phyloP scores from a whole-genome alignment of 208 protist genomes.

The Crithidia fasciculata region DNA sequence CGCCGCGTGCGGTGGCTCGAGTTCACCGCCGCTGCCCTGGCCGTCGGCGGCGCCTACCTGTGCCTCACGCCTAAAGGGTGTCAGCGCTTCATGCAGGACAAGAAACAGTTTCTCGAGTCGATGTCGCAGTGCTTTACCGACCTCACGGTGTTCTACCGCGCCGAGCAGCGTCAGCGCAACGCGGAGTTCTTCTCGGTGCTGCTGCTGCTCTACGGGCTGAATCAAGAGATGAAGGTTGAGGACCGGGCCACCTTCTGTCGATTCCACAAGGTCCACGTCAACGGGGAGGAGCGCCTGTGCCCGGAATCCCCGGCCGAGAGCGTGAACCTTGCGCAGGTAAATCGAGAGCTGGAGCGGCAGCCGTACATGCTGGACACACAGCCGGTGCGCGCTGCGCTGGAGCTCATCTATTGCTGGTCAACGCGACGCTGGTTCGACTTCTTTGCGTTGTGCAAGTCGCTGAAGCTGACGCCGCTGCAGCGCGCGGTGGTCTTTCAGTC shows the following conservation, averaged over 20 bases:
- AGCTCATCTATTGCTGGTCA: constrained; percentile 74
- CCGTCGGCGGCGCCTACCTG: constrained; percentile 65
- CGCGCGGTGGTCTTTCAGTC: constrained; percentile 77
- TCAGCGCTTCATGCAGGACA: constrained; percentile 69
- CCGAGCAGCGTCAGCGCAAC: constrained; percentile 62
- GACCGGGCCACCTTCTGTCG: constrained; percentile 74
- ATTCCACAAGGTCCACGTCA: constrained; percentile 33
- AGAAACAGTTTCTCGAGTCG: constrained; percentile 87
- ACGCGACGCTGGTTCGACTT: constrained; percentile 78
- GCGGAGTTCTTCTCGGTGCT: constrained; percentile 82
- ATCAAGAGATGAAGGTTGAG: constrained; percentile 77
- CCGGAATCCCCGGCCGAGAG: constrained; percentile 59
- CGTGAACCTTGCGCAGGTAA: constrained; percentile 78
- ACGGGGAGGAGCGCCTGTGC: constrained; percentile 27
- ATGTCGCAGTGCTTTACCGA: constrained; percentile 89
- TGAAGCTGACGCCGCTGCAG: constrained; percentile 73
- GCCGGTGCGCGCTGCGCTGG: constrained; percentile 56
- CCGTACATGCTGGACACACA: constrained; percentile 65
- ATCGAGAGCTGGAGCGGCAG: constrained; percentile 73
- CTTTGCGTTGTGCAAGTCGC: constrained; percentile 58
- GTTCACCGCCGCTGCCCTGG: constrained; percentile 81
- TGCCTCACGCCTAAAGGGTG: constrained; percentile 69
- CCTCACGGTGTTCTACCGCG: constrained; percentile 74
- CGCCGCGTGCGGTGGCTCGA: constrained; percentile 80
- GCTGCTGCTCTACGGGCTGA: constrained; percentile 82